These are phyloP conservation scores for Podospora tetraspora DNA, from an alignment of 495 filamentous ascomycete species.

Conservation along the genomic window DNA sequence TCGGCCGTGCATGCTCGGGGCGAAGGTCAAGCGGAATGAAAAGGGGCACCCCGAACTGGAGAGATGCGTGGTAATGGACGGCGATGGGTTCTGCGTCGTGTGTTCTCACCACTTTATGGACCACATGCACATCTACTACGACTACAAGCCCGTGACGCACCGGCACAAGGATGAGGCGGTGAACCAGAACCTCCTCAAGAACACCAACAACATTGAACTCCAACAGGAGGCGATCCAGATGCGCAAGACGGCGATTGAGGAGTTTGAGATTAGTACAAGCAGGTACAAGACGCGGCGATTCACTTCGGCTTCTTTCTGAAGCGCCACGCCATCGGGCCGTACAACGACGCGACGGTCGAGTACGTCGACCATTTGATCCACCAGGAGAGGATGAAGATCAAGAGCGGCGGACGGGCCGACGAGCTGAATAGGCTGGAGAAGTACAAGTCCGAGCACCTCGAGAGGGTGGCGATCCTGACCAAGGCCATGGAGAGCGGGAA, in stretches of 20 bases:
- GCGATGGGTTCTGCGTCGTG: too few species aligned
- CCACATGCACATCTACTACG: constrained; percentile 6
- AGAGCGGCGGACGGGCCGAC: not conserved
- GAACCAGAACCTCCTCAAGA: not conserved
- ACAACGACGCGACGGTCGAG: constrained; percentile 37
- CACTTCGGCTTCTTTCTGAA: constrained; percentile 38
- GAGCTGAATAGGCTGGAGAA: constrained; percentile 9
- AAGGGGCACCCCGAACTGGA: constrained; percentile 8
- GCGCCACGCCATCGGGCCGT: constrained; percentile 33
- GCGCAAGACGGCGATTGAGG: constrained; percentile 16
- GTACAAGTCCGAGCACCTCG: constrained; percentile 6
- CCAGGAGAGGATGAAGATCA: constrained; percentile 14
- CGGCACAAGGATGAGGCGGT: not conserved
- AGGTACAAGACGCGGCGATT: constrained; percentile 33
- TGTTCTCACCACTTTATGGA: constrained; percentile 12
- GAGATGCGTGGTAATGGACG: too few species aligned
- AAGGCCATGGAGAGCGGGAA: constrained; percentile 9
- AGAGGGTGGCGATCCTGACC: constrained; percentile 5
- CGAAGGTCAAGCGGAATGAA: constrained; percentile 6
- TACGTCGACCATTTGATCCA: constrained; percentile 37
- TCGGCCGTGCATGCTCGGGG: constrained; percentile 9
- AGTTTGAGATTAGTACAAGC: constrained; percentile 27
- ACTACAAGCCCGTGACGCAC: not conserved
- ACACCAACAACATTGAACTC: not conserved
- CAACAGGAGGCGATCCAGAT: constrained; percentile 9